A percentile compares a stretch with the other conserved stretches of the same genome.
Evolutionary conservation across 2,329 filamentous ascomycete species (phyloP).

Genomic region (Alternaria triticimaculans): DNA sequence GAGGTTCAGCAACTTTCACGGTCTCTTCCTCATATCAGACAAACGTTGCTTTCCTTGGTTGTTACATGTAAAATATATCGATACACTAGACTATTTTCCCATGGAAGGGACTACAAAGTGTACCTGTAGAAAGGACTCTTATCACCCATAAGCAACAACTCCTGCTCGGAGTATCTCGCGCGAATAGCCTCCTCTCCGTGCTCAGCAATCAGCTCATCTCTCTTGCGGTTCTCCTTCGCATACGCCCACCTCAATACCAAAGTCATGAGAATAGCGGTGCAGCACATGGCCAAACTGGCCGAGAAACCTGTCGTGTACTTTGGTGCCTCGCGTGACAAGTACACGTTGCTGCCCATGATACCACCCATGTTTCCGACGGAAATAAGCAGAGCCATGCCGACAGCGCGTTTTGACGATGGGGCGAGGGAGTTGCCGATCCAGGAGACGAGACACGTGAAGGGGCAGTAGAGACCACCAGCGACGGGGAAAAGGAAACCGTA

Average conservation of each 20-base stretch:
- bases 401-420: conserved; percentile 45
- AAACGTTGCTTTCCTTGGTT: not conserved
- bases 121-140: conserved; percentile 53
- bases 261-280: conserved; percentile 55
- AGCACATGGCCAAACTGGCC: conserved; percentile 53
- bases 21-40: not conserved
- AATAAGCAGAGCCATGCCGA: conserved; percentile 59
- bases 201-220: conserved; percentile 35
- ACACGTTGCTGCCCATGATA: conserved; percentile 58
- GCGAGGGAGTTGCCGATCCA: conserved; percentile 47
- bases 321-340: conserved; percentile 56
- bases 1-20: not conserved
- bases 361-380: conserved; percentile 57
- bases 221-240: conserved; percentile 46
- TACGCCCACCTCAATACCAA: conserved; percentile 52
- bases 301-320: conserved; percentile 60
- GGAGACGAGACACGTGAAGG: conserved; percentile 45
- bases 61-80: not conserved
- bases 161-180: conserved; percentile 48
- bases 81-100: not conserved
- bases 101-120: conserved; percentile 19
- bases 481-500: conserved; percentile 53
- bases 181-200: conserved; percentile 43
- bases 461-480: conserved; percentile 45
- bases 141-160: conserved; percentile 52